These are phyloP conservation scores for Thielaviopsis musarum DNA, from an alignment of 2,329 filamentous ascomycete species.

Conservation along the genomic window DNA sequence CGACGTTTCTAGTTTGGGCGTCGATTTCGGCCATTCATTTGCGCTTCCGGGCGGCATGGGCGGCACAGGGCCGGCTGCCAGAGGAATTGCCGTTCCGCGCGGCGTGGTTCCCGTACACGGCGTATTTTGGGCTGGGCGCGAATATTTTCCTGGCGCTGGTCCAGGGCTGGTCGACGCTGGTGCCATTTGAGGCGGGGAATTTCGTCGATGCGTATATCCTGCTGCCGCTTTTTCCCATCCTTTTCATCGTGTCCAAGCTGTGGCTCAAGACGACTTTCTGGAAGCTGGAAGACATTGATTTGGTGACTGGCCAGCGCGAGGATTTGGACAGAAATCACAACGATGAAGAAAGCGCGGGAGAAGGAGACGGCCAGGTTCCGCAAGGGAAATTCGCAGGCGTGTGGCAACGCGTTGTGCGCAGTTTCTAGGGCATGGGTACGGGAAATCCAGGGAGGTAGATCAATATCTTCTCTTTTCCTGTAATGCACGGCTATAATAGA, in stretches of 20 bases:
- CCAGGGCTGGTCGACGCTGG: constrained; percentile 43
- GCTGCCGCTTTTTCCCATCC: constrained; percentile 40
- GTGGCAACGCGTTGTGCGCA: too few species aligned
- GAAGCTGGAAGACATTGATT: constrained; percentile 35
- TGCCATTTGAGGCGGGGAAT: constrained; percentile 38
- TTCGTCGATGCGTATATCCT: constrained; percentile 50
- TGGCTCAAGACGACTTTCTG: constrained; percentile 35
- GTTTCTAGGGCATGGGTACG: too few species aligned
- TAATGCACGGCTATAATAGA: too few species aligned
- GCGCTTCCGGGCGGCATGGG: constrained; percentile 50
- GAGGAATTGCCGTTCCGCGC: constrained; percentile 39
- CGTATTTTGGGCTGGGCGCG: constrained; percentile 39
- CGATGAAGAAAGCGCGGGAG: constrained; percentile 12
- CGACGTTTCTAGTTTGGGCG: constrained; percentile 57
- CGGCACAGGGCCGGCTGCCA: constrained; percentile 35
- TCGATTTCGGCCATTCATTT: constrained; percentile 55
- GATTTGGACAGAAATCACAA: constrained; percentile 34
- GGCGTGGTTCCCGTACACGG: constrained; percentile 37
- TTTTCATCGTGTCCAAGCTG: constrained; percentile 38
- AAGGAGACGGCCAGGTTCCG: too few species aligned
- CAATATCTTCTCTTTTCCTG: too few species aligned
- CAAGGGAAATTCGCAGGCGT: too few species aligned
- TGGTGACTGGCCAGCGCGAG: constrained; percentile 35
- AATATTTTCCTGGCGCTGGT: constrained; percentile 43
- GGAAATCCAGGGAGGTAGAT: too few species aligned